Base-by-base conservation (phyloP, 257 asterid species). In the Perilla frutescens region DNA sequence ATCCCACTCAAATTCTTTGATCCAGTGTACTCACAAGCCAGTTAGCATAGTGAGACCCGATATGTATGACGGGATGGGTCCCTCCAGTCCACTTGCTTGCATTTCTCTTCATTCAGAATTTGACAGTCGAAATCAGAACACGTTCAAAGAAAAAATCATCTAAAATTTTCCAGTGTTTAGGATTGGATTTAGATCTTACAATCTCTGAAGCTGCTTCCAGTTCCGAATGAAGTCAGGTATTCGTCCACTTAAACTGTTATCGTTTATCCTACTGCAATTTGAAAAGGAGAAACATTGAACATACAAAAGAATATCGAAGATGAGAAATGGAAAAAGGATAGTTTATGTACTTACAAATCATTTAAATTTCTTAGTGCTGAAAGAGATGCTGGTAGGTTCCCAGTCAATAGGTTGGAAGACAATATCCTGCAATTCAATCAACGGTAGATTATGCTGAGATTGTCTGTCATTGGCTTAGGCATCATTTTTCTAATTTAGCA, bases 231-330 rank as follows among this genome's bases (percentile, higher is more conserved):
- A 85, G 79, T 80, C 79, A 0, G 97, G 97, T 71, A 91, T 80
- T 61, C 81, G 86, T 77, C 96, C 96, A 45, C 77, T 84, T 73
- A 89, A 82, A 68, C 81, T 69, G 86, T 87, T 90, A 69, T 87
- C 96, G 73, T 62, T 91, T 82, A 89, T 80, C 91, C 97, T 86
- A 73, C 97, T 91, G 93, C 79, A 77, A 51, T 48, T 60, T 29
- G 62, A 26, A 58, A 41, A 20, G 4, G 58, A 6, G 55, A 45
- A 71, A 56, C 66, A 63, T 31, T 75, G 45, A 81, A 63, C 61
- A 75, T 59, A 53, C 70, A 71, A 57, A 53, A 20, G 3, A 44
- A 50, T 41, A 50, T 13, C 3, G 36, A 37, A 13, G 55, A n/a
- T 7, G 1, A 64, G 45, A 72, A 73, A 71, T 6, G 13, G 54